Percentiles rank a stretch among this genome's conserved stretches.
Conservation (phyloP, 768 basidiomycete species). For the Omphalotus guepiniiformis region DNA sequence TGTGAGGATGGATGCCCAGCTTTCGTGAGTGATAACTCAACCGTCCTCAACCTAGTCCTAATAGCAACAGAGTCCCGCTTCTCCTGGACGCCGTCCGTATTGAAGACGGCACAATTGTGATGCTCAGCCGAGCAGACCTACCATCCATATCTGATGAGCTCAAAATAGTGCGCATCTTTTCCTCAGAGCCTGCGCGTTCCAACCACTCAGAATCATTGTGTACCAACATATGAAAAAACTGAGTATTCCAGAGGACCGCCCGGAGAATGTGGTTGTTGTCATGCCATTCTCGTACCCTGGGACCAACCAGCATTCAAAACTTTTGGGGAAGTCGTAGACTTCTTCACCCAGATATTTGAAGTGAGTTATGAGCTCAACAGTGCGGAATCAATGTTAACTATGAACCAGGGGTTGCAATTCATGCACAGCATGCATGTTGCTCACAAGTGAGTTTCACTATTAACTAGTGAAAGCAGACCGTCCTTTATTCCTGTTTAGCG, state of each 20-base stretch:
- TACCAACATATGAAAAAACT: conserved; percentile 22
- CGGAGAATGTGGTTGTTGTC: conserved; percentile 20
- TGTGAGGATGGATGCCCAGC: conserved; percentile 10
- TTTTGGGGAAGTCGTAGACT: conserved; percentile 30
- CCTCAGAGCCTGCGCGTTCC: conserved; percentile 8
- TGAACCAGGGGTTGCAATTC: conserved; percentile 14
- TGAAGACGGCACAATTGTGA: conserved; percentile 23
- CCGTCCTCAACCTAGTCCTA: neutral
- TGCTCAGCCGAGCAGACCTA: conserved; percentile 22
- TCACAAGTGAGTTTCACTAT: conserved; percentile 12
- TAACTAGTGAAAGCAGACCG: neutral
- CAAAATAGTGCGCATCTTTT: conserved; percentile 21
- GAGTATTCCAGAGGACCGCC: conserved; percentile 12
- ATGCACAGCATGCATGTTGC: conserved; percentile 16
- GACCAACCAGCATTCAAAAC: conserved; percentile 30
- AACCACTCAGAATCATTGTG: conserved; percentile 30
- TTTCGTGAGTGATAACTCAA: neutral
- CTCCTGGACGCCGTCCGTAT: conserved; percentile 26
- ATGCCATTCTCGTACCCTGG: conserved; percentile 25
- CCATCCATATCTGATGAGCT: conserved; percentile 21
- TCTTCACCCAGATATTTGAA: conserved; percentile 28
- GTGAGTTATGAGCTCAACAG: conserved; percentile 10
- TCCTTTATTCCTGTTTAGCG: neutral
- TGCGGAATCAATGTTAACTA: neutral
- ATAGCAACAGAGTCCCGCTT: conserved; percentile 1